Evolutionary conservation across 345 rosid species (phyloP).

Genomic region (Raphanus raphanistrum): DNA sequence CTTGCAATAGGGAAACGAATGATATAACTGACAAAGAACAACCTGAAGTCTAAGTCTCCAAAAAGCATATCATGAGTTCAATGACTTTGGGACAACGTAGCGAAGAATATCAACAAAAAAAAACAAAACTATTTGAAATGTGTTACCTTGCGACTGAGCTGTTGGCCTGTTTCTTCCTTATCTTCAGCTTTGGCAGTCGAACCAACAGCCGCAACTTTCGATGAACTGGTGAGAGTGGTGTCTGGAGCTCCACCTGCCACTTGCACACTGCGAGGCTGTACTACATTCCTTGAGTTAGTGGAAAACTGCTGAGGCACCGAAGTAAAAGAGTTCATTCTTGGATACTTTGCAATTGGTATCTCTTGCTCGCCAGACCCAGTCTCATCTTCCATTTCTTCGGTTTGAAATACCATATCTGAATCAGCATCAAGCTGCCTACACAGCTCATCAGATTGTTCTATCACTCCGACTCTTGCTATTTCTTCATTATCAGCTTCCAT

Average conservation of each 20-base stretch:
- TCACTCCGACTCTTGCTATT: not conserved
- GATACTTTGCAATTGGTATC: slow-evolving; percentile 31
- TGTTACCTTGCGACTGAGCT: slow-evolving; percentile 46
- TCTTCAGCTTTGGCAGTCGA: slow-evolving; percentile 33
- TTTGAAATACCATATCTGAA: slow-evolving; percentile 42
- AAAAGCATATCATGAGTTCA: too few species aligned
- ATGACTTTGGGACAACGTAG: too few species aligned
- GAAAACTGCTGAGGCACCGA: slow-evolving; percentile 45
- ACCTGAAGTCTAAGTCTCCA: too few species aligned
- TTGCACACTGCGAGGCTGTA: slow-evolving; percentile 16
- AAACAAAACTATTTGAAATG: not conserved
- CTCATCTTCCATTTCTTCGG: slow-evolving; percentile 36
- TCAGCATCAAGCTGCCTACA: slow-evolving; percentile 40
- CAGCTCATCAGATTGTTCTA: slow-evolving; percentile 15
- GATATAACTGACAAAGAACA: too few species aligned
- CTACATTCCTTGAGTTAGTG: slow-evolving; percentile 6
- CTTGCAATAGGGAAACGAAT: too few species aligned
- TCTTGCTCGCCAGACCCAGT: slow-evolving; percentile 40
- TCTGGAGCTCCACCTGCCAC: slow-evolving; percentile 24
- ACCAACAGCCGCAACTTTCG: slow-evolving; percentile 35
- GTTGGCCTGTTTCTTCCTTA: slow-evolving; percentile 37
- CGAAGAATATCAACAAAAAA: too few species aligned
- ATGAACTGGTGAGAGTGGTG: slow-evolving; percentile 33
- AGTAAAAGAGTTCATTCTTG: slow-evolving; percentile 42
- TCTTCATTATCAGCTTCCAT: slow-evolving; percentile 25